Base-by-base conservation (phyloP, 768 basidiomycete species). In the Boletus tylopilopsis region DNA sequence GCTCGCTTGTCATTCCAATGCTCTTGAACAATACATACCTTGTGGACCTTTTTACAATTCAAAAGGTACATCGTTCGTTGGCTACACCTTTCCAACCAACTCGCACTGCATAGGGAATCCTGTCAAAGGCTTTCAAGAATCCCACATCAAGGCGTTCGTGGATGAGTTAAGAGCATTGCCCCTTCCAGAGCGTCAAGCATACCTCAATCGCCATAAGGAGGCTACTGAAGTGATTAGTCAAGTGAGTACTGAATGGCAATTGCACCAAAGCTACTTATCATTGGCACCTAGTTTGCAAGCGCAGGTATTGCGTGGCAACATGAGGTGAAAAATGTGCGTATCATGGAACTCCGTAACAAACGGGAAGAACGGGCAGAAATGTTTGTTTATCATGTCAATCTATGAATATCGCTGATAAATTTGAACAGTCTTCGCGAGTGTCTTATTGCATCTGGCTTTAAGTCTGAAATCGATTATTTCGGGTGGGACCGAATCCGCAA, bases 401-500 rank as follows among this genome's bases (percentile, higher is more conserved):
- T n/a, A 21, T 2, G 53, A 33, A 46, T 42, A 42, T 2, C 1
- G 37, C 47, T 53, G 27, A 67, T 15, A 23, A 4, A 13, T 27
- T 47, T 23, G 36, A 23, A 18, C 44, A 67, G 68, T 21, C 56
- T 67, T 15, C 55, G 21, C 29, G 45, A 55, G 15, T 34, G 23
- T 42, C 57, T 67, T 29, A 27, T 59, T 15, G 36, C 53, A 18
- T 15, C 45, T 18, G 61, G 61, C 7, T 67, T 68, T 23, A 25
- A 27, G 44, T 56, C 64, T 34, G 65, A 69, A 36, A 61, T 67
- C 4, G 55, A 63, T 35, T 34, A 57, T 55, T 63, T 68, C 49
- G 61, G 61, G 21, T 69, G 66, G 66, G 61, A 64, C 21, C 68
- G 63, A 21, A 59, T 67, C 16, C 55, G 63, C 52, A 61, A 51